Conservation (phyloP, 139 green algal species). For the Picochlorum sp. region DNA sequence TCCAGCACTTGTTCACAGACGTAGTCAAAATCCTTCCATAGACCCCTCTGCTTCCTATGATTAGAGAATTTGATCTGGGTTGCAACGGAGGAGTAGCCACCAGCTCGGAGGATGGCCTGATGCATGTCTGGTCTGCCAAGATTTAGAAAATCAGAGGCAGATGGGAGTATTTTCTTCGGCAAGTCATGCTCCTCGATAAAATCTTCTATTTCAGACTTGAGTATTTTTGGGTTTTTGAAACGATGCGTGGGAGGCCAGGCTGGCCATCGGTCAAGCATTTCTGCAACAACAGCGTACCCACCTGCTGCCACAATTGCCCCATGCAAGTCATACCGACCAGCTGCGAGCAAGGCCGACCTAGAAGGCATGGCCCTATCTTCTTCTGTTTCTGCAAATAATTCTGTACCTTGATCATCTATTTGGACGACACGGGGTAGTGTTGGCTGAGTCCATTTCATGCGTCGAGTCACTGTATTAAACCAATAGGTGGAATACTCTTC, state of each 20-base stretch:
- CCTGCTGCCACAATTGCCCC: conserved; percentile 28
- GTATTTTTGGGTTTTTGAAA: neutral
- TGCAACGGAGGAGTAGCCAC: conserved; percentile 23
- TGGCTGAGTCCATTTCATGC: conserved; percentile 8
- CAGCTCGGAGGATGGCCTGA: conserved; percentile 23
- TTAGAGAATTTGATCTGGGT: neutral
- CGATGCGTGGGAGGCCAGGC: conserved; percentile 13
- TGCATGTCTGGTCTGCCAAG: conserved; percentile 30
- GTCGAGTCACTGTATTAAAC: conserved; percentile 20
- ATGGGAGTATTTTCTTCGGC: conserved; percentile 15
- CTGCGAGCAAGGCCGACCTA: conserved; percentile 12
- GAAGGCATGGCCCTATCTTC: conserved; percentile 25
- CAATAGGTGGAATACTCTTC: conserved; percentile 4
- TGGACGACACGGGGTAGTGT: conserved; percentile 4
- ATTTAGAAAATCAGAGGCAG: conserved; percentile 8
- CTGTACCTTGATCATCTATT: conserved; percentile 19
- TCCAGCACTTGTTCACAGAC: neutral
- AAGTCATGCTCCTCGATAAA: conserved; percentile 8
- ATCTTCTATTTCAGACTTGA: neutral
- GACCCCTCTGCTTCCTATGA: neutral
- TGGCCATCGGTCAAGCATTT: conserved; percentile 19
- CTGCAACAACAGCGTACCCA: conserved; percentile 23
- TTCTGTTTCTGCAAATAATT: conserved; percentile 16
- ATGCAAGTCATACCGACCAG: conserved; percentile 35
- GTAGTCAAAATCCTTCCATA: conserved; percentile 3